Percentiles rank a stretch among this genome's conserved stretches.
Evolutionary conservation across 352 stramenopile genomes (phyloP).

Genomic region (Globisporangium yorkense): DNA sequence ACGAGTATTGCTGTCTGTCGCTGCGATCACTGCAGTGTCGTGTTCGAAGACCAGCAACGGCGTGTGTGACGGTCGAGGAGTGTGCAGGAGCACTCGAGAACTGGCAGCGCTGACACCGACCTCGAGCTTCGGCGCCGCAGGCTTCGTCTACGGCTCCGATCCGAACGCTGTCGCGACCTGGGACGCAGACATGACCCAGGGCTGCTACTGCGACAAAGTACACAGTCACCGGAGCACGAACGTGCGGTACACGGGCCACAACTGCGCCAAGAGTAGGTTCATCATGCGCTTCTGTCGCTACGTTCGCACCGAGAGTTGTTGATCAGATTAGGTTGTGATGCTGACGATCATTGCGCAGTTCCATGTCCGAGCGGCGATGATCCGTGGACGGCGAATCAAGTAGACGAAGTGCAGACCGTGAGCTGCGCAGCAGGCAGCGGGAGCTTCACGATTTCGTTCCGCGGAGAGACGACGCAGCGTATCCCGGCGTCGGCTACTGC

Average conservation of each 20-base stretch:
- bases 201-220: constrained; percentile 87
- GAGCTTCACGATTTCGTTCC: constrained; percentile 74
- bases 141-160: constrained; percentile 67
- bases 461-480: constrained; percentile 45
- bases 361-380: constrained; percentile 85
- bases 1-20: neutral
- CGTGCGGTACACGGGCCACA: constrained; percentile 58
- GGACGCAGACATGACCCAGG: constrained; percentile 82
- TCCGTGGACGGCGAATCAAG: constrained; percentile 69
- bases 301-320: neutral
- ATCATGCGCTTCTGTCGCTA: neutral
- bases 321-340: neutral
- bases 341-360: constrained; percentile 15
- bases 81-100: constrained; percentile 42
- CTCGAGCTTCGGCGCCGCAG: constrained; percentile 22
- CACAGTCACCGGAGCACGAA: constrained; percentile 36
- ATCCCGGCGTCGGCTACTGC: constrained; percentile 28
- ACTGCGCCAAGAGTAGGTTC: constrained; percentile 63
- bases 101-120: constrained; percentile 49
- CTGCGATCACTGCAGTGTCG: constrained; percentile 23
- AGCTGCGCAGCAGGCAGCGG: constrained; percentile 63
- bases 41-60: constrained; percentile 29
- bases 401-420: constrained; percentile 75
- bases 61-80: constrained; percentile 36
- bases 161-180: constrained; percentile 73